Percentiles rank a stretch among this genome's conserved stretches.
Evolutionary conservation across 176 grass and related monocot species (phyloP).

Genomic region (Luzula sylvatica): DNA sequence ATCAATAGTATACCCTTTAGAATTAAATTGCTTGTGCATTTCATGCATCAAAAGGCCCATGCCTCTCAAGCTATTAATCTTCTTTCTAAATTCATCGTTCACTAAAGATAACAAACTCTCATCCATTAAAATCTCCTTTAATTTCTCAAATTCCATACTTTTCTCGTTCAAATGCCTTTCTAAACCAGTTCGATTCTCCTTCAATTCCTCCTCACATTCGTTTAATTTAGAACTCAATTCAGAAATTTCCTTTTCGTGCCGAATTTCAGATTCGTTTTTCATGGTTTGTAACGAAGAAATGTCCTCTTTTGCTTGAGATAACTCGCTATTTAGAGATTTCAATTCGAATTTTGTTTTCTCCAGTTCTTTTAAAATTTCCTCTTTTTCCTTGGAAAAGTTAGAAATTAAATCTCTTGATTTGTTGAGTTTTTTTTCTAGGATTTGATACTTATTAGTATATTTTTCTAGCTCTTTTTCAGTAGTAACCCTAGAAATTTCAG

Average conservation of each 20-base stretch:
- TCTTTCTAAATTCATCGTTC: conserved; percentile 64
- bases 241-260: conserved; percentile 43
- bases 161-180: conserved; percentile 48
- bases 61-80: conserved; percentile 44
- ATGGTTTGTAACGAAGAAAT: conserved; percentile 36
- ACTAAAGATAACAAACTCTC: conserved; percentile 38
- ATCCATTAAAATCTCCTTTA: conserved; percentile 50
- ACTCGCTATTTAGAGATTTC: conserved; percentile 55
- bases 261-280: conserved; percentile 46
- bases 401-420: conserved; percentile 49
- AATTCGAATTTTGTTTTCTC: conserved; percentile 74
- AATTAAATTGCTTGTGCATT: conserved; percentile 64
- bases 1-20: conserved; percentile 39
- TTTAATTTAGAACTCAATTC: conserved; percentile 50
- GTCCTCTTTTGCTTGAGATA: conserved; percentile 46
- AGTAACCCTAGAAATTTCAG: conserved; percentile 41
- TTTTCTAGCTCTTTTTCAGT: conserved; percentile 53
- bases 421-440: conserved; percentile 52
- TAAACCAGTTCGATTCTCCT: conserved; percentile 40
- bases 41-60: conserved; percentile 55
- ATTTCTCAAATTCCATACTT: conserved; percentile 51
- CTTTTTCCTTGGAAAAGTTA: conserved; percentile 64
- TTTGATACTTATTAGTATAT: conserved; percentile 33
- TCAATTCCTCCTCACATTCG: conserved; percentile 58
- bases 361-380: conserved; percentile 55